phyloP scores from a whole-genome alignment of 2,329 filamentous ascomycete species.

The Scedosporium aurantiacum region DNA sequence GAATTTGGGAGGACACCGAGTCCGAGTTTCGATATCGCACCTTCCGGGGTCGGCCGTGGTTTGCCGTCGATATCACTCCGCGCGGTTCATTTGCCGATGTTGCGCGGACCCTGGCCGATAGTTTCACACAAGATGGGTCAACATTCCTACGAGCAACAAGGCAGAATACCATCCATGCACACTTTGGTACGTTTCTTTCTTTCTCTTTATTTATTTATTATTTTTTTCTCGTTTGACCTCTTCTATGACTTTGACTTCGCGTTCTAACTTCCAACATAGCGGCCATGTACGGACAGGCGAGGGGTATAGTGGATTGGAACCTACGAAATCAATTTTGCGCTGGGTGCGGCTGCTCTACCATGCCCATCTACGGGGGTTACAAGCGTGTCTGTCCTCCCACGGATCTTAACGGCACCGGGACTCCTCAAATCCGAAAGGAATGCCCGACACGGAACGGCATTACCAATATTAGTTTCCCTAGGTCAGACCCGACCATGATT shows the following conservation, averaged over 20 bases:
- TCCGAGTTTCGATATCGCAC: conserved; percentile 49
- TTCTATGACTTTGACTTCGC: neutral
- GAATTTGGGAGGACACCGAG: conserved; percentile 55
- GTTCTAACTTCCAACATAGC: neutral
- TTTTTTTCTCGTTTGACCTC: neutral
- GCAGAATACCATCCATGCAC: conserved; percentile 46
- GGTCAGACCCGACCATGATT: conserved; percentile 91
- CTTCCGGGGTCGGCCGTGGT: conserved; percentile 73
- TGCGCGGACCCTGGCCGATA: conserved; percentile 36
- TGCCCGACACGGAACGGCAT: conserved; percentile 77
- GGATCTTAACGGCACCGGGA: conserved; percentile 41
- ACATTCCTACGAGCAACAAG: conserved; percentile 58
- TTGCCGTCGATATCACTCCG: conserved; percentile 81
- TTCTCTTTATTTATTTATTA: neutral
- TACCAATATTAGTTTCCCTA: conserved; percentile 84
- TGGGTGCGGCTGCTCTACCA: conserved; percentile 71
- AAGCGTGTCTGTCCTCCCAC: conserved; percentile 69
- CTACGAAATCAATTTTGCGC: conserved; percentile 83
- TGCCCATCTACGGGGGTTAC: conserved; percentile 68
- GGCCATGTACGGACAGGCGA: conserved; percentile 80
- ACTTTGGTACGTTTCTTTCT: conserved; percentile 39
- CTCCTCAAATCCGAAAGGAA: conserved; percentile 45
- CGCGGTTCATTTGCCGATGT: conserved; percentile 50
- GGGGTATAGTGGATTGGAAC: conserved; percentile 91
- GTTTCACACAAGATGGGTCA: conserved; percentile 42